Base-by-base conservation (phyloP, 2,329 filamentous ascomycete genomes). In the Colletotrichum sp. region DNA sequence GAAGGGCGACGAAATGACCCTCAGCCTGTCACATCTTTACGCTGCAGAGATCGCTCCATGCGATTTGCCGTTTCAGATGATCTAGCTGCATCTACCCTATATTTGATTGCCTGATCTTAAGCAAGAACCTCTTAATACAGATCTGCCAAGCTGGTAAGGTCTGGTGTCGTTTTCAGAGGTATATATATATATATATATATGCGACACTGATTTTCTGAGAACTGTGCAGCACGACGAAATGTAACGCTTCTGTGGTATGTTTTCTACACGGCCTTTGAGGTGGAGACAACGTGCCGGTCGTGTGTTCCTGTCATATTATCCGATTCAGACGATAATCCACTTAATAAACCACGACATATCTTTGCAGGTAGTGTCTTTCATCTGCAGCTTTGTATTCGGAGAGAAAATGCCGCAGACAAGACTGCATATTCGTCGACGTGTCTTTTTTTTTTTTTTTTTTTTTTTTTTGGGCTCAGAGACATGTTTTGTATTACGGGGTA, bases 21-120 rank as follows among this genome's bases (percentile, higher is more conserved):
- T n/a, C 38, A 48, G 18, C 0, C 38, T 48, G 18, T n/a, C 5
- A 6, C 5, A 43, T n/a, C 38, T n/a, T 43, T 12, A 43, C 16
- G 0, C 38, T n/a, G 5, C 38, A n/a, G 3, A 48, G 38, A 43
- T 43, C 2, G 3, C 38, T 6, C 0, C 5, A 2, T 4, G 1
- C 10, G 0, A 21, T 21, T 13, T 6, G 10, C 1, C 43, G 5
- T 48, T 48, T 7, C 0, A 48, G 0, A 48, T 1, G n/a, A 48
- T 48, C 3, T 1, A 48, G 18, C n/a, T 21, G n/a, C 18, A 48
- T 21, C 18, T 48, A 2, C n/a, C 6, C n/a, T 21, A 0, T 13
- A 4, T 48, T 48, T 48, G 1, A 48, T 1, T 48, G 6, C 1
- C n/a, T 13, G 43, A 48, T 21, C 43, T 48, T 48, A 13, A 21